These are phyloP conservation scores for Rubia tinctorum DNA, from an alignment of 305 asterid genomes.

Conservation along the genomic window DNA sequence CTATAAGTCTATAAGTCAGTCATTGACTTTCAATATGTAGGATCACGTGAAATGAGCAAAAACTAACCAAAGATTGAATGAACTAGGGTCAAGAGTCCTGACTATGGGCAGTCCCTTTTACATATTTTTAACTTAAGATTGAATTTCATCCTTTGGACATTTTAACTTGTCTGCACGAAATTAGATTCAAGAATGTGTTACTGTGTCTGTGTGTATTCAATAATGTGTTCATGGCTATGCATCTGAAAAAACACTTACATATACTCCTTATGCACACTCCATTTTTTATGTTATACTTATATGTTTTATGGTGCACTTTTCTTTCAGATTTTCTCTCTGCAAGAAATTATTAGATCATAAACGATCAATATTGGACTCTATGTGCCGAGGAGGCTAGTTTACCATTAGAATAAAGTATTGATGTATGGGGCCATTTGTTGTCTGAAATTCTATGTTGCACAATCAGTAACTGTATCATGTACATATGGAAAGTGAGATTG, in stretches of 20 bases:
- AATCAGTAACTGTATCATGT: neutral
- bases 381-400: conserved; percentile 35
- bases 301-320: no score
- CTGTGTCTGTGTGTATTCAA: no score
- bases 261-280: neutral
- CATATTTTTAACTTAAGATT: no score
- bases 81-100: no score
- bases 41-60: no score
- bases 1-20: neutral
- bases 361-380: conserved; percentile 37
- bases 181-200: no score
- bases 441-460: neutral
- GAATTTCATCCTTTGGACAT: no score
- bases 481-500: neutral
- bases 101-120: no score
- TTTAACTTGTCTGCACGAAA: no score
- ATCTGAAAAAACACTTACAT: neutral
- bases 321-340: conserved; percentile 31
- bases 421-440: neutral
- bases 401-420: no score
- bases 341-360: conserved; percentile 33
- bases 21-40: neutral
- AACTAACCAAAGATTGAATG: no score
- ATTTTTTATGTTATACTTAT: neutral
- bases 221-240: neutral